These are phyloP conservation scores for Candida pseudofarinosa DNA, from an alignment of 805 yeast species.

Conservation along the genomic window DNA sequence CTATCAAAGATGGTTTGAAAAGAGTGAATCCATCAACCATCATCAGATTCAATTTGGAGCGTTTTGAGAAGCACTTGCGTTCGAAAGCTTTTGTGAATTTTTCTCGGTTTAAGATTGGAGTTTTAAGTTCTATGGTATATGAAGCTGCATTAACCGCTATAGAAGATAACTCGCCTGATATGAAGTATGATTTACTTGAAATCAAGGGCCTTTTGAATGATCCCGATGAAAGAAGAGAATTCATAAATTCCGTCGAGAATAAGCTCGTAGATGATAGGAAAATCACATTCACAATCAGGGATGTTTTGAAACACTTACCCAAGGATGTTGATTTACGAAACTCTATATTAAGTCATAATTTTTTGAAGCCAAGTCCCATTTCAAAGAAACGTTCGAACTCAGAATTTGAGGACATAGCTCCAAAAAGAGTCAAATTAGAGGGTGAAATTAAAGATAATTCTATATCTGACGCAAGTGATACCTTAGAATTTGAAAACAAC, in stretches of 20 bases:
- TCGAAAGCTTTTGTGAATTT: constrained; percentile 58
- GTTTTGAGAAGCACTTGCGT: constrained; percentile 67
- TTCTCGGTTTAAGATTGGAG: constrained; percentile 67
- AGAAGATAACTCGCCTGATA: constrained; percentile 52
- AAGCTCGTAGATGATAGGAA: constrained; percentile 29
- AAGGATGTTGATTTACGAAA: constrained; percentile 40
- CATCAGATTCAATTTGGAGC: constrained; percentile 57
- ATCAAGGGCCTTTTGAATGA: constrained; percentile 51
- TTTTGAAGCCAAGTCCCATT: constrained; percentile 29
- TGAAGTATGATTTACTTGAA: constrained; percentile 35
- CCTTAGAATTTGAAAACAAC: constrained; percentile 11
- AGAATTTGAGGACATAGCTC: constrained; percentile 11
- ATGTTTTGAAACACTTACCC: constrained; percentile 34
- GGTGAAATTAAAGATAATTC: constrained; percentile 23
- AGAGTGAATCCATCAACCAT: constrained; percentile 48
- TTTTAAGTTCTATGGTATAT: constrained; percentile 62
- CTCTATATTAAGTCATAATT: constrained; percentile 41
- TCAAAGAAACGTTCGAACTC: constrained; percentile 16
- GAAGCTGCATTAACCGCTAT: constrained; percentile 50
- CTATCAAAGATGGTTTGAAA: constrained; percentile 30
- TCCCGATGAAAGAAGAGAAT: constrained; percentile 34
- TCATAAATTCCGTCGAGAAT: constrained; percentile 27
- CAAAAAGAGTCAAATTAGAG: constrained; percentile 23
- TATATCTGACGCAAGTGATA: constrained; percentile 8
- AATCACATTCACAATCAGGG: constrained; percentile 35